phyloP scores from a whole-genome alignment of 176 grass and related monocot species.

The Ampelocalamus luodianensis region DNA sequence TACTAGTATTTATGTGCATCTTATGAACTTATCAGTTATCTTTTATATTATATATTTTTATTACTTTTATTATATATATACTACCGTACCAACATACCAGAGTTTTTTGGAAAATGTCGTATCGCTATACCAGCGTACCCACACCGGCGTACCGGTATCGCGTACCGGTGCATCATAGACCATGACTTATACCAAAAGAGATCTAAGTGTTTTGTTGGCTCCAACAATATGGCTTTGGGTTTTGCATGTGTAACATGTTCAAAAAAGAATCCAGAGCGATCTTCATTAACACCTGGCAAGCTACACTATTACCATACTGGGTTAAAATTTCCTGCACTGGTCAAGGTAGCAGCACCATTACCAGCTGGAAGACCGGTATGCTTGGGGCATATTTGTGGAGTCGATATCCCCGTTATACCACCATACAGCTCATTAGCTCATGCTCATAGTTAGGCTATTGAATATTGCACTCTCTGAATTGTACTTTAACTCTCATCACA shows the following conservation, averaged over 20 bases:
- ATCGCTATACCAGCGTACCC: no score
- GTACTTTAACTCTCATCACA: constrained; percentile 20
- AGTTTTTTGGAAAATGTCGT: no score
- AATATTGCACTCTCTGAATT: constrained; percentile 16
- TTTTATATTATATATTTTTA: no score
- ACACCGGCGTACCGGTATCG: no score
- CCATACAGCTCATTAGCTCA: constrained; percentile 8
- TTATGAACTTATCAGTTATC: no score
- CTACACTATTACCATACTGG: constrained; percentile 1
- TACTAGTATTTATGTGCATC: no score
- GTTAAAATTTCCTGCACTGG: constrained; percentile 25
- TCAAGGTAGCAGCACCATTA: constrained; percentile 25
- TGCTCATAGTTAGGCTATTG: not conserved
- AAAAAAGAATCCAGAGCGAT: not conserved
- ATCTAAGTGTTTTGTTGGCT: not conserved
- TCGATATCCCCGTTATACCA: not conserved
- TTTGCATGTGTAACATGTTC: constrained; percentile 1
- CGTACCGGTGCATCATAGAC: no score
- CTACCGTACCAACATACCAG: no score
- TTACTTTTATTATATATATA: no score
- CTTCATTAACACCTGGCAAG: not conserved
- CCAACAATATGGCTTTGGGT: constrained; percentile 36
- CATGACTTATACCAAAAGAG: not conserved
- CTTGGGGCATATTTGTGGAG: constrained; percentile 18
- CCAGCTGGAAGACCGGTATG: constrained; percentile 15